Evolutionary conservation across 495 filamentous ascomycete genomes (phyloP), one percentile per base, ranked within the genome.

Genomic region (Daldinia decipiens): DNA sequence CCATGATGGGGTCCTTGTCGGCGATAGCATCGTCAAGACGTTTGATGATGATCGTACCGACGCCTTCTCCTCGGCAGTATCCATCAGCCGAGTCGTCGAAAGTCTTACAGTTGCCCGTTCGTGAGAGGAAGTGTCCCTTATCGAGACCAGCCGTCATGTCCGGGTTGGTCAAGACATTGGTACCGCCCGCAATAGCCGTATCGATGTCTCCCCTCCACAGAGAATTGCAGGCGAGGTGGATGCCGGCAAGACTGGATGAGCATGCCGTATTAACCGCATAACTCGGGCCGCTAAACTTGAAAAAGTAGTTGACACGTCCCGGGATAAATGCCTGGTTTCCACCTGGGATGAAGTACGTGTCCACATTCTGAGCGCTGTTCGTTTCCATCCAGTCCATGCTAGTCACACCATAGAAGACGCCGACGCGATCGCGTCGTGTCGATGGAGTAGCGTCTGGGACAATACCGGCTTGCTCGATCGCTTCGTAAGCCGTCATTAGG

Each of bases 361-460:
- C 92, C 61, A 94, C 87, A 61, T 93, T 89, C 65, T 94, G 87
- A 27, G 87, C 86, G 39, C 86, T 88, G 74, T 93, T 93, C 1
- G 50, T 86, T 64, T 94, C 92, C 76, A 87, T 84, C 81, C 91
- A 95, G 70, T 95, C 93, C 65, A 94, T 90, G 74, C 88, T 92
- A 3, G 92, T 92, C 78, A 91, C 88, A 29, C 93, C 93, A 73
- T 93, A 93, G 78, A 93, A 96, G 11, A 89, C 89, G n/a, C 92
- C 93, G 55, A 95, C 88, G 0, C 92, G 85, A 72, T 92, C 85
- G 82, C 71, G 87, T 82, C 38, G 32, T 12, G 71, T 64, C 5
- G 71, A 74, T 11, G 87, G 86, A 1, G 93, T 94, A 38, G 85
- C 82, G 72, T 93, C 88, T 0, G 91, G 89, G 5, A 93, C 88